Conservation (phyloP, 352 stramenopile genomes). For the Phytophthora constricta region DNA sequence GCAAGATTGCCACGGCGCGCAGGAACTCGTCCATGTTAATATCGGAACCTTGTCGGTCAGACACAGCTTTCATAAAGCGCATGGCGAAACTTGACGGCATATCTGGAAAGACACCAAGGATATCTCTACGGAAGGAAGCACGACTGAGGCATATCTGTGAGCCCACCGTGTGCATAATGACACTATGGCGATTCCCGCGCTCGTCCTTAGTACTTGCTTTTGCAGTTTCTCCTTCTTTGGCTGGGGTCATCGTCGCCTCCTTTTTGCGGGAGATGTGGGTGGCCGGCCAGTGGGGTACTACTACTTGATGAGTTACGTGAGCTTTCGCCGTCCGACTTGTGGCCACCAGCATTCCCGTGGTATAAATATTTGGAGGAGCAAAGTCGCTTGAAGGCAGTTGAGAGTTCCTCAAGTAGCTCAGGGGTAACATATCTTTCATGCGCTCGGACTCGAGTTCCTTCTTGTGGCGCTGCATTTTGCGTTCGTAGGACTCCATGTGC, state of each 20-base stretch:
- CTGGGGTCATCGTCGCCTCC: constrained; percentile 29
- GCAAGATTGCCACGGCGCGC: constrained; percentile 77
- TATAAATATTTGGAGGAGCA: constrained; percentile 89
- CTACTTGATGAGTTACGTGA: constrained; percentile 29
- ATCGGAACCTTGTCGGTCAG: constrained; percentile 80
- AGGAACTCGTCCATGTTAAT: constrained; percentile 92
- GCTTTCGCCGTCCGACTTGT: constrained; percentile 41
- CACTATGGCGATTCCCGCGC: constrained; percentile 42
- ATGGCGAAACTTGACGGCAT: constrained; percentile 91
- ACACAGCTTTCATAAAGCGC: constrained; percentile 90
- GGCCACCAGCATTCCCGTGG: constrained; percentile 47
- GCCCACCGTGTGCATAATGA: constrained; percentile 69
- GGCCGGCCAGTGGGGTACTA: constrained; percentile 23
- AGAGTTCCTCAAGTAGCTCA: constrained; percentile 72
- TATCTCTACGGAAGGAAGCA: constrained; percentile 84
- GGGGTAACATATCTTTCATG: constrained; percentile 87
- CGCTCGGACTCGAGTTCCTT: constrained; percentile 88
- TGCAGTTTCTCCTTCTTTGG: constrained; percentile 24
- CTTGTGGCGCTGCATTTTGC: constrained; percentile 84
- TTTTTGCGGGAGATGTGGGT: constrained; percentile 56
- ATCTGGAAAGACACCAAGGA: constrained; percentile 88
- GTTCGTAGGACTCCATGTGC: constrained; percentile 89
- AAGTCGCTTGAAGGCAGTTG: constrained; percentile 77
- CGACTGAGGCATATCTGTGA: constrained; percentile 85
- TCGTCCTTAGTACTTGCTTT: constrained; percentile 54